phyloP scores from a whole-genome alignment of 2,329 filamentous ascomycete genomes.

The Graphilbum ipis-grandicollis region DNA sequence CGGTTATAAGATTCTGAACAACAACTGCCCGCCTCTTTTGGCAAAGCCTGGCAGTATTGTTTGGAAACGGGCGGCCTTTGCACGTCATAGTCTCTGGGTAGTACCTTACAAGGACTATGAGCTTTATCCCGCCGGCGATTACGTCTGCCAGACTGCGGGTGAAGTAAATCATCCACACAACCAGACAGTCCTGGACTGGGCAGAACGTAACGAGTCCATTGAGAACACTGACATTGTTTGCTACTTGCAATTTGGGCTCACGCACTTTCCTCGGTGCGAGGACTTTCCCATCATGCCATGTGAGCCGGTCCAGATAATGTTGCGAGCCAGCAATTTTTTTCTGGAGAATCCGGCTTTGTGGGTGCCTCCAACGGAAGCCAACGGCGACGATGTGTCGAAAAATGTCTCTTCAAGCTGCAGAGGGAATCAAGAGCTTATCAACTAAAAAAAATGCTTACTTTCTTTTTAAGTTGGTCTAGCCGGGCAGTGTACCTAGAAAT shows the following conservation, averaged over 20 bases:
- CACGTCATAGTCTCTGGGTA: constrained; percentile 71
- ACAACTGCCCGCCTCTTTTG: constrained; percentile 61
- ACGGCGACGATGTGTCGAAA: too few species aligned
- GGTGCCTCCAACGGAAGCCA: too few species aligned
- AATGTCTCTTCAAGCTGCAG: too few species aligned
- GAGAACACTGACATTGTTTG: constrained; percentile 76
- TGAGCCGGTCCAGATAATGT: constrained; percentile 65
- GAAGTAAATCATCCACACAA: constrained; percentile 45
- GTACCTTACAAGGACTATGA: constrained; percentile 72
- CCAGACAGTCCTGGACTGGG: constrained; percentile 57
- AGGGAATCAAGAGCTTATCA: too few species aligned
- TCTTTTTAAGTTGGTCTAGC: too few species aligned
- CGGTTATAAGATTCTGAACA: constrained; percentile 76
- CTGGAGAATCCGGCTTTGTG: constrained; percentile 62
- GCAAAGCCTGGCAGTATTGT: constrained; percentile 70
- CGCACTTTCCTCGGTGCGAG: constrained; percentile 76
- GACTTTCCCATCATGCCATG: constrained; percentile 87
- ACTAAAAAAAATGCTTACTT: too few species aligned
- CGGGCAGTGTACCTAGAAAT: too few species aligned
- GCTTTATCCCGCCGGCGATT: constrained; percentile 69
- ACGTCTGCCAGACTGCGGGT: constrained; percentile 75
- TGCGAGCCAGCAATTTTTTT: constrained; percentile 73
- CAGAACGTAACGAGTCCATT: constrained; percentile 47
- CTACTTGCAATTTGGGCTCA: constrained; percentile 78
- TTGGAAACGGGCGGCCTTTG: constrained; percentile 85